A percentile compares a stretch with the other conserved stretches of the same genome.
phyloP scores from a whole-genome alignment of 1,284 basidiomycete genomes.

The Rhodotorula sp. region DNA sequence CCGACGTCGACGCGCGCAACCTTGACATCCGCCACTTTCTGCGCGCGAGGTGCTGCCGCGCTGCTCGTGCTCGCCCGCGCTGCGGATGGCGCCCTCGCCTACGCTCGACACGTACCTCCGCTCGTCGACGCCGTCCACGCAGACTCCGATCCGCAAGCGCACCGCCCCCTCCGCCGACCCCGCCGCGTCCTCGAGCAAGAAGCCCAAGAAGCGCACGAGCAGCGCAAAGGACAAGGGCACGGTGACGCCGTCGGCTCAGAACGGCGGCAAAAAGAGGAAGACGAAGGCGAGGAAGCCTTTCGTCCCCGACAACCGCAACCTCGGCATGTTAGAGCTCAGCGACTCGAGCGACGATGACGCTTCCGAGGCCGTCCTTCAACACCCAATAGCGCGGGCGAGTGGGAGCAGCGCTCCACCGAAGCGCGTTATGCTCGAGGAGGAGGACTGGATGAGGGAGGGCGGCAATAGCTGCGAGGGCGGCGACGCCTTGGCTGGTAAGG shows the following conservation, averaged over 20 bases:
- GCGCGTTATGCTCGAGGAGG: slow-evolving; percentile 26
- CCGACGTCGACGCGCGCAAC: no score
- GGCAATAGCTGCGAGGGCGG: background rate
- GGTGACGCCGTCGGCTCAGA: background rate
- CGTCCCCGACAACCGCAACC: slow-evolving; percentile 27
- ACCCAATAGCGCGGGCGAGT: background rate
- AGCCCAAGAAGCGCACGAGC: background rate
- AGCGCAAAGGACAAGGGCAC: slow-evolving; percentile 6
- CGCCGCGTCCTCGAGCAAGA: background rate
- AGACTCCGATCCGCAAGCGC: background rate
- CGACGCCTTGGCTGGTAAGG: background rate
- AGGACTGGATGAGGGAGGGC: slow-evolving; percentile 28
- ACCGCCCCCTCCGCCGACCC: background rate
- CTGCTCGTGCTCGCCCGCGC: background rate
- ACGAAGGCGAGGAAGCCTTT: background rate
- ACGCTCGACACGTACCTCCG: background rate
- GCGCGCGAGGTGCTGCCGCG: no score
- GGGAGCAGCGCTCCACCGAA: background rate
- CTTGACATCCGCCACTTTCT: no score
- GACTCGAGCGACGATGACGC: slow-evolving; percentile 22
- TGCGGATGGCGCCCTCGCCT: background rate
- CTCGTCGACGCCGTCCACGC: background rate
- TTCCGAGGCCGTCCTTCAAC: background rate
- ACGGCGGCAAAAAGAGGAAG: background rate
- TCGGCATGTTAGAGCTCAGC: slow-evolving; percentile 27